Conservation (phyloP, 2,329 filamentous ascomycete genomes). For the Seiridium cupressi region DNA sequence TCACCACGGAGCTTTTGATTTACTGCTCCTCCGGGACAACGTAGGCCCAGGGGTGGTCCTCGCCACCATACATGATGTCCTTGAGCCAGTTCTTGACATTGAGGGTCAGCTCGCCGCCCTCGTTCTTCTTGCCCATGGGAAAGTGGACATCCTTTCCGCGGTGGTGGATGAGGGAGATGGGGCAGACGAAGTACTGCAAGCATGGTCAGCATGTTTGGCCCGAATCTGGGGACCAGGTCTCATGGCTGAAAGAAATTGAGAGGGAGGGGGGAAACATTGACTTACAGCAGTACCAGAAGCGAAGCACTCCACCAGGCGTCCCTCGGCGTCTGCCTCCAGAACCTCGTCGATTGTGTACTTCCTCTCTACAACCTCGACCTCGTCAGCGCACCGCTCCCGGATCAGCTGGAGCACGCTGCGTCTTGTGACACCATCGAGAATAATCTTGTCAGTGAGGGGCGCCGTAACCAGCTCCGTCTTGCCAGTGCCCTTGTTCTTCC, state of each 20-base stretch:
- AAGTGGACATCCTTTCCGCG: slow-evolving; percentile 62
- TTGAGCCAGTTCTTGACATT: slow-evolving; percentile 66
- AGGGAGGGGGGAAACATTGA: slow-evolving; percentile 19
- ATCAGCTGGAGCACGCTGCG: slow-evolving; percentile 75
- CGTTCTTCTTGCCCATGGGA: slow-evolving; percentile 53
- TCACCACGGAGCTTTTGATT: slow-evolving; percentile 2
- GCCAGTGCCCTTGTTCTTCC: slow-evolving; percentile 61
- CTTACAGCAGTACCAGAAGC: slow-evolving; percentile 81
- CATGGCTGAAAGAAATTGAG: too few species aligned
- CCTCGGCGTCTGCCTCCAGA: slow-evolving; percentile 68
- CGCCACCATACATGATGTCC: slow-evolving; percentile 74
- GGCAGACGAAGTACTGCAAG: slow-evolving; percentile 65
- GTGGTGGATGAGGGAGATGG: slow-evolving; percentile 68
- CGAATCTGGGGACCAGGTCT: not conserved
- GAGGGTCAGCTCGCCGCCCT: slow-evolving; percentile 54
- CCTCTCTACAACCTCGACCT: slow-evolving; percentile 74
- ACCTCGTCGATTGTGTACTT: slow-evolving; percentile 81
- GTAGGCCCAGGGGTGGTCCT: slow-evolving; percentile 67
- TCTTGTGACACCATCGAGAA: slow-evolving; percentile 86
- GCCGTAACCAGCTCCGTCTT: slow-evolving; percentile 76
- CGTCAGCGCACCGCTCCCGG: slow-evolving; percentile 55
- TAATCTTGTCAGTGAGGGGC: slow-evolving; percentile 77
- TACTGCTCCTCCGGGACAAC: slow-evolving; percentile 59
- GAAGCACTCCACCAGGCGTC: slow-evolving; percentile 79
- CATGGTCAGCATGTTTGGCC: slow-evolving; percentile 11